Conservation (phyloP, 345 rosid species). For the Euphorbia peplus region DNA sequence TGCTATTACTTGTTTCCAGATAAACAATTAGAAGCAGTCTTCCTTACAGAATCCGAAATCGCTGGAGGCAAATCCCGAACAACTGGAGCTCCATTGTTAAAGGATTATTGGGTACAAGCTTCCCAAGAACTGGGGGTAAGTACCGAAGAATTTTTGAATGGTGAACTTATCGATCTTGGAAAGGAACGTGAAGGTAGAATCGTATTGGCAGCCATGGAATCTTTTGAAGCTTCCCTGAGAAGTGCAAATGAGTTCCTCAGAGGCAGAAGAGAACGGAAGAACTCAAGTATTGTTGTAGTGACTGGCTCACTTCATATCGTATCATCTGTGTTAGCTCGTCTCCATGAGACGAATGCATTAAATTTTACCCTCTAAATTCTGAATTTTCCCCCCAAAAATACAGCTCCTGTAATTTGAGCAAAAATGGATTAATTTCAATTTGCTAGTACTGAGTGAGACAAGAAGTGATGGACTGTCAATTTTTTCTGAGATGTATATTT, state of each 20-base stretch:
- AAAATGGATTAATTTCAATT: neutral
- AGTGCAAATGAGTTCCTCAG: constrained; percentile 39
- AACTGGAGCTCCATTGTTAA: constrained; percentile 45
- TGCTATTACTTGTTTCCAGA: constrained; percentile 32
- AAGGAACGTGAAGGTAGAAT: constrained; percentile 17
- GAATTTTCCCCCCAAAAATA: neutral
- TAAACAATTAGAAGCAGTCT: constrained; percentile 48
- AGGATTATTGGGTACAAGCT: constrained; percentile 68
- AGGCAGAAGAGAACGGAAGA: constrained; percentile 28
- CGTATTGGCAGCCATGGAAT: constrained; percentile 37
- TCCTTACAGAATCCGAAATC: constrained; percentile 67
- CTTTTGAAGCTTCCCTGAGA: constrained; percentile 31
- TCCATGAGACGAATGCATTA: neutral
- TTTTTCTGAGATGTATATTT: too few relatives aligned
- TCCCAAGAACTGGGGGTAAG: constrained; percentile 44
- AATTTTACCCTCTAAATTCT: neutral
- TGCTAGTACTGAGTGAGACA: neutral
- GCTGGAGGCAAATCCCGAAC: constrained; percentile 69
- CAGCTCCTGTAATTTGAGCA: neutral
- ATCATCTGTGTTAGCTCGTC: constrained; percentile 37
- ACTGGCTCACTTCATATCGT: constrained; percentile 63
- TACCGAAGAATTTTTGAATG: constrained; percentile 19
- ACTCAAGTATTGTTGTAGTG: constrained; percentile 38
- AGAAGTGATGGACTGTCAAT: neutral
- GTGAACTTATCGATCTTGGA: neutral